Evolutionary conservation across 441 rosid species (phyloP).

Genomic region (Bruguiera hainesii): DNA sequence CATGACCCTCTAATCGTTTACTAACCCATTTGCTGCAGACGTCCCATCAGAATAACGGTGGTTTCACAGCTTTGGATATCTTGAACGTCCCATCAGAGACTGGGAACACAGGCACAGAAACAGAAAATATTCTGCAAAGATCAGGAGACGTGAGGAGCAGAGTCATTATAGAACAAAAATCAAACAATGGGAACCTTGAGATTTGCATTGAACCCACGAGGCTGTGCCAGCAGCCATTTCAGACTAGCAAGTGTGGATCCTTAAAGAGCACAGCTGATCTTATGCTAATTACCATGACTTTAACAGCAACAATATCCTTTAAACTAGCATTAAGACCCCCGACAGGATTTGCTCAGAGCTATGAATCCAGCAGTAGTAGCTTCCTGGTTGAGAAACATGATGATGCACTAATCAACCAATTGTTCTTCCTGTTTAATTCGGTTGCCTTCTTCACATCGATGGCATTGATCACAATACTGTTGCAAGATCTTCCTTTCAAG

Average conservation of each 20-base stretch:
- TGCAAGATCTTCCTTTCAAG: slow-evolving; percentile 16
- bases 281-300: slow-evolving; percentile 7
- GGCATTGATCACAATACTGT: slow-evolving; percentile 17
- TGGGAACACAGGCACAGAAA: not conserved
- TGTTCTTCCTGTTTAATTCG: slow-evolving; percentile 21
- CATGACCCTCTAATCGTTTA: not conserved
- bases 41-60: not conserved
- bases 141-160: slow-evolving; percentile 6
- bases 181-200: slow-evolving; percentile 1
- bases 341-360: not conserved
- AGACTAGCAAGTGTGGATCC: not conserved
- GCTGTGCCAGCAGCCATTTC: not conserved
- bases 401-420: not conserved
- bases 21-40: slow-evolving; percentile 2
- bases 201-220: slow-evolving; percentile 6
- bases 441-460: slow-evolving; percentile 20
- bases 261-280: not conserved
- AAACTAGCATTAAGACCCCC: slow-evolving; percentile 11
- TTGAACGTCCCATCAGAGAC: not conserved
- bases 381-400: not conserved
- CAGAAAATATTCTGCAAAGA: not conserved
- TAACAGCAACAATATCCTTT: slow-evolving; percentile 14
- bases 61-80: not conserved
- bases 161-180: not conserved
- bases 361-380: not conserved